Base-by-base conservation (phyloP, 108 stramenopile genomes). In the Aurantiochytrium sp. region DNA sequence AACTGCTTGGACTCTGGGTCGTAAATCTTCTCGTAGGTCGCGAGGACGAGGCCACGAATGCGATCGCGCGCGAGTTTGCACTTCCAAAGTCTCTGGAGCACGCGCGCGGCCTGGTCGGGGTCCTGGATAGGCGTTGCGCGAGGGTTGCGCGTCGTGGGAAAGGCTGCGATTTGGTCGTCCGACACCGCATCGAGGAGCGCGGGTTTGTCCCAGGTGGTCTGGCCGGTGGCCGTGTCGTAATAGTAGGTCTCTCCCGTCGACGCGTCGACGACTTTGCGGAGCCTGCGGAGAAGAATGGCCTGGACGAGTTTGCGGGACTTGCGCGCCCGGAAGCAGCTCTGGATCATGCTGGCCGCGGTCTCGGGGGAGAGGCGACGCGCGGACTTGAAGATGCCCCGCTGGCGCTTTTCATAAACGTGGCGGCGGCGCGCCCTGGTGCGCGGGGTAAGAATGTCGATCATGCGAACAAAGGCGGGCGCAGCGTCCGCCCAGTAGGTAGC, bases 311-410 rank as follows among this genome's bases (percentile, higher is more conserved):
- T 12, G 0, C 73, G 39, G 39, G 19, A 81, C 17, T 48, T 24
- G 27, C 30, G 21, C 19, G 73, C 73, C 1, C 73, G 39, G 24
- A 48, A 81, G 15, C 73, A 12, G 39, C 73, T 48, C 24, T 81
- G 73, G 17, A 81, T 81, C 73, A 81, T 81, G 24, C 73, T 81
- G 10, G 73, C 73, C 12, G 73, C 73, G n/a, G 21, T 24, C 6
- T 81, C 24, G 27, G 73, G 39, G 10, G 73, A 48, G 36, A 81
- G 73, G 12, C 32, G 50, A 24, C 32, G 19, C 8, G 17, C 45
- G 0, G 73, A 81, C 30, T 81, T 81, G 45, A 81, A 81, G 27
- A 41, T 81, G n/a, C 73, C 73, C 6, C 27, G 24, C 45, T 48
- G 42, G 8, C 45, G 39, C 32, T 81, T 81, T 2, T 48, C 39